Conservation (phyloP, 2,329 filamentous ascomycete species). For the Pseudocercospora cruenta region DNA sequence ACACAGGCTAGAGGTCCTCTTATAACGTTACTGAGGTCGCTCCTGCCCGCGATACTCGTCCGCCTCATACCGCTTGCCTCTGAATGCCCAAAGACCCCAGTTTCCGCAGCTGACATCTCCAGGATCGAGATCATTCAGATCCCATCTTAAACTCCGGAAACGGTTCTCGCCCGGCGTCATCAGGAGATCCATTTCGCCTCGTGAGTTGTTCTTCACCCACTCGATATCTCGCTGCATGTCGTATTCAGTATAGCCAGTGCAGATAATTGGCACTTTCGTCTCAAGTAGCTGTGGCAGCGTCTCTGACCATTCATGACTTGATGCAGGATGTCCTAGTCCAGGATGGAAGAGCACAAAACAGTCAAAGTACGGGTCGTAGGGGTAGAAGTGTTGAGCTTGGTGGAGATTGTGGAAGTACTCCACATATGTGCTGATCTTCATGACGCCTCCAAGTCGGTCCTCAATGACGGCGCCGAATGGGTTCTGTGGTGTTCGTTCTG, state of each 20-base stretch:
- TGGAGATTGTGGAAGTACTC: constrained; percentile 98
- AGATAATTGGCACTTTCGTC: constrained; percentile 92
- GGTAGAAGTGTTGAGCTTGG: constrained; percentile 84
- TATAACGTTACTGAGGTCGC: background rate
- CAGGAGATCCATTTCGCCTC: constrained; percentile 88
- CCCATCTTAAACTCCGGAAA: constrained; percentile 94
- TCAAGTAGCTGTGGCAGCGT: constrained; percentile 88
- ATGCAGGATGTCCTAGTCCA: constrained; percentile 90
- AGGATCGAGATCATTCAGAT: constrained; percentile 92
- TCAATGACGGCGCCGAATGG: constrained; percentile 94
- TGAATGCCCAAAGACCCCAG: constrained; percentile 96
- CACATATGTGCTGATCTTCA: constrained; percentile 98
- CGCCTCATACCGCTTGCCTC: constrained; percentile 90
- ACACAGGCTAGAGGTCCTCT: background rate
- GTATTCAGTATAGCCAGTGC: constrained; percentile 92
- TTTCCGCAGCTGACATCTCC: constrained; percentile 94
- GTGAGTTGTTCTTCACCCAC: constrained; percentile 83
- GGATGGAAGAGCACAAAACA: constrained; percentile 97
- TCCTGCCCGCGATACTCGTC: constrained; percentile 36
- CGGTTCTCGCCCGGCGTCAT: constrained; percentile 90
- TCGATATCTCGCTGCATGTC: constrained; percentile 92
- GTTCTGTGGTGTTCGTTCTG: constrained; percentile 79
- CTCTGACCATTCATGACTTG: constrained; percentile 89
- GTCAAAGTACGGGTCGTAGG: constrained; percentile 98
- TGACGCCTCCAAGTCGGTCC: constrained; percentile 80